Conservation (phyloP, 805 yeast species). For the Starmerella kuoi region DNA sequence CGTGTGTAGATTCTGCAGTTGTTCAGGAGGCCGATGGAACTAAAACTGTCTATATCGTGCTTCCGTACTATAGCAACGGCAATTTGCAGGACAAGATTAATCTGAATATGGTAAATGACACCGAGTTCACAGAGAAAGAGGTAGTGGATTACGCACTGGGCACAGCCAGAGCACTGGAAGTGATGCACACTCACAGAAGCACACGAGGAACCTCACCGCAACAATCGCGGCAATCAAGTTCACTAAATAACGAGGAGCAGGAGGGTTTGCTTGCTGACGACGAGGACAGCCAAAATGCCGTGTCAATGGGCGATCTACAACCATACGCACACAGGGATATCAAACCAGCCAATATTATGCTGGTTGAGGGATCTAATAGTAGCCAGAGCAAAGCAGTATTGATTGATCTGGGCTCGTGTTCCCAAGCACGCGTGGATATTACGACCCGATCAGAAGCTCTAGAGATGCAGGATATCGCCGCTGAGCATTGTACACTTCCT, state of each 20-base stretch:
- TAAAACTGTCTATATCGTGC: slow-evolving; percentile 59
- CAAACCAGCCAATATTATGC: slow-evolving; percentile 82
- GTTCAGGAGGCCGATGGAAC: slow-evolving; percentile 69
- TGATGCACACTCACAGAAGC: slow-evolving; percentile 53
- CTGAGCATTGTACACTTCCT: slow-evolving; percentile 74
- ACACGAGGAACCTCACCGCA: not conserved
- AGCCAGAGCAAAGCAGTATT: slow-evolving; percentile 46
- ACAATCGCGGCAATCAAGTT: not conserved
- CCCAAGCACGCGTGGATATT: slow-evolving; percentile 45
- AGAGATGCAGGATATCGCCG: slow-evolving; percentile 65
- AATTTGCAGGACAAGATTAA: slow-evolving; percentile 75
- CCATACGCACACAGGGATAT: slow-evolving; percentile 80
- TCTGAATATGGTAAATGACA: slow-evolving; percentile 44
- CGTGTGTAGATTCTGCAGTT: slow-evolving; percentile 57
- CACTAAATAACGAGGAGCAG: not conserved
- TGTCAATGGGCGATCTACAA: slow-evolving; percentile 26
- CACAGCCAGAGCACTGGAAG: slow-evolving; percentile 59
- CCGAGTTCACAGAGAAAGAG: slow-evolving; percentile 47
- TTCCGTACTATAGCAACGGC: slow-evolving; percentile 65
- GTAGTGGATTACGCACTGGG: slow-evolving; percentile 43
- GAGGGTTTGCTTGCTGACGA: slow-evolving; percentile 12
- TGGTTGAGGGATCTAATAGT: slow-evolving; percentile 37
- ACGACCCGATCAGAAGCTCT: slow-evolving; percentile 58
- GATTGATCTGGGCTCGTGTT: slow-evolving; percentile 73
- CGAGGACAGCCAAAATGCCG: slow-evolving; percentile 23